A percentile compares a stretch with the other conserved stretches of the same genome.
Evolutionary conservation across 164 flowering plant genomes (phyloP).

Genomic region (Magnolia kwangsiensis): DNA sequence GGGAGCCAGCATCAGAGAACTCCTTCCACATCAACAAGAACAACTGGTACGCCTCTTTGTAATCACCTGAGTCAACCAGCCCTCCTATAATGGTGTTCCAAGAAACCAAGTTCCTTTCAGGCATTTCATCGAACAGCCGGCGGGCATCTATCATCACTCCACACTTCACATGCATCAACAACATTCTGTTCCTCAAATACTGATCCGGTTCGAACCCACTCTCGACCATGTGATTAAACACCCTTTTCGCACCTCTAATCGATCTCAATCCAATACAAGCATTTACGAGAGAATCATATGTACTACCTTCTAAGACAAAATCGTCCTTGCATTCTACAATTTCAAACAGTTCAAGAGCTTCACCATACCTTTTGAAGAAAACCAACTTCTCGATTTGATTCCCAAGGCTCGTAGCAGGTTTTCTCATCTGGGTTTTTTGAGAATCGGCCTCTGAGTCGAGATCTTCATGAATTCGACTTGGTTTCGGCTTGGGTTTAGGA

Average conservation of each 20-base stretch:
- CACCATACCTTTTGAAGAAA: conserved; percentile 28
- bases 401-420: conserved; percentile 13
- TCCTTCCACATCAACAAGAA: conserved; percentile 50
- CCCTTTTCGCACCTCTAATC: conserved; percentile 43
- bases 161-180: conserved; percentile 57
- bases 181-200: conserved; percentile 49
- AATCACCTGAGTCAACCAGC: conserved; percentile 43
- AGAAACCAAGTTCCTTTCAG: conserved; percentile 42
- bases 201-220: conserved; percentile 41
- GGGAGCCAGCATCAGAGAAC: conserved; percentile 35
- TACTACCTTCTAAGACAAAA: conserved; percentile 26
- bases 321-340: conserved; percentile 32
- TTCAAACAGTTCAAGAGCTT: conserved; percentile 61
- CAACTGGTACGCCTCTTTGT: conserved; percentile 40
- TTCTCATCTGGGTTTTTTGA: conserved; percentile 10
- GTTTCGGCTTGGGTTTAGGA: conserved; percentile 48
- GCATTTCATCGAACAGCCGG: conserved; percentile 56
- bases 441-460: background rate
- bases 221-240: conserved; percentile 32
- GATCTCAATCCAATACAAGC: conserved; percentile 56
- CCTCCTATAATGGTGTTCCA: conserved; percentile 53
- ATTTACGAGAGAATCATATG: conserved; percentile 49
- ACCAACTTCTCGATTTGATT: conserved; percentile 27
- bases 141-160: conserved; percentile 59
- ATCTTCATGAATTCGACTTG: conserved; percentile 6